Conservation (phyloP, 2,329 filamentous ascomycete species). For the Penicillium sp. region DNA sequence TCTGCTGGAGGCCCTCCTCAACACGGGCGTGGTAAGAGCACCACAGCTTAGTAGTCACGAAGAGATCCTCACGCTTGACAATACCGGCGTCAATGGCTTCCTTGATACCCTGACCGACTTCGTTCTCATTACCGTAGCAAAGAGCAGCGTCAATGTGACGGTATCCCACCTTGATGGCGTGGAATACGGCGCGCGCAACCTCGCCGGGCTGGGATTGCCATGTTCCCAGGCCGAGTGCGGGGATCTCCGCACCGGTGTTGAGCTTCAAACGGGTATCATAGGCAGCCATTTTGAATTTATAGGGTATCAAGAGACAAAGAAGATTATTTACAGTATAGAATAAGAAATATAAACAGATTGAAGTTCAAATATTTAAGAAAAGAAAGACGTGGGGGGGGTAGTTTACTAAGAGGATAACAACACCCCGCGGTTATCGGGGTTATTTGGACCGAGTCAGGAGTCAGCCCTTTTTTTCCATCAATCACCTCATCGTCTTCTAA, state of each 20-base stretch:
- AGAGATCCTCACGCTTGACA: conserved; percentile 74
- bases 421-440: conserved; percentile 15
- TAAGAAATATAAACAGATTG: neutral
- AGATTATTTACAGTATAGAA: conserved; percentile 1
- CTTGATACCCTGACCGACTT: conserved; percentile 75
- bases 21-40: conserved; percentile 72
- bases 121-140: conserved; percentile 63
- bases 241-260: conserved; percentile 64
- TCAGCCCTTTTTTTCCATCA: conserved; percentile 21
- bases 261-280: conserved; percentile 59
- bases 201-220: conserved; percentile 64
- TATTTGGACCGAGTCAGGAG: neutral
- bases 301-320: neutral
- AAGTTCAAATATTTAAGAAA: neutral
- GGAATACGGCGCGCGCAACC: conserved; percentile 58
- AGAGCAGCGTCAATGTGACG: conserved; percentile 44
- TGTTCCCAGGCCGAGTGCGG: conserved; percentile 64
- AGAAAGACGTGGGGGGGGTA: neutral
- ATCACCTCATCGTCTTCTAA: conserved; percentile 11
- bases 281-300: conserved; percentile 48
- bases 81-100: conserved; percentile 68
- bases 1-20: conserved; percentile 69
- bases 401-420: neutral
- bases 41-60: conserved; percentile 85
- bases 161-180: conserved; percentile 53